Conservation (phyloP, 176 grass and related monocot species). For the Typha latifolia region DNA sequence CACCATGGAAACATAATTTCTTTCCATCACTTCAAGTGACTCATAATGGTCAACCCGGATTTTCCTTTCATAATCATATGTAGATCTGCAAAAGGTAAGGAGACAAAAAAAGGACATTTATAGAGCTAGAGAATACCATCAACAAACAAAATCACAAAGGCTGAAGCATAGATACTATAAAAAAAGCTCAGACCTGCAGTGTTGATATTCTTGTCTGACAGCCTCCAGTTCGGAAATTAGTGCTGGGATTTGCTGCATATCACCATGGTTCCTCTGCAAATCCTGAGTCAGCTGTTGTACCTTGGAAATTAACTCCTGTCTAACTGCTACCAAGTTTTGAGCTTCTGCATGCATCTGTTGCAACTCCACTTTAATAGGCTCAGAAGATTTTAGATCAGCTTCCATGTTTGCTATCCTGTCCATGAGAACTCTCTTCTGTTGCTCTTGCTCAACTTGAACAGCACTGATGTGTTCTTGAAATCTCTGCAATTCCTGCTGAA, state of each 20-base stretch:
- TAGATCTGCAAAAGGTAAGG: conserved; percentile 32
- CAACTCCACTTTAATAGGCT: conserved; percentile 53
- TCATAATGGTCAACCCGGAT: conserved; percentile 66
- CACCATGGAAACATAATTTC: conserved; percentile 81
- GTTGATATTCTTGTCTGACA: conserved; percentile 73
- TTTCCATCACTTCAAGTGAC: conserved; percentile 74
- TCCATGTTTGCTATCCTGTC: conserved; percentile 84
- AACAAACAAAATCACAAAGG: conserved; percentile 3
- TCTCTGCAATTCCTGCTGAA: conserved; percentile 73
- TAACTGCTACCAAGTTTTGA: conserved; percentile 37
- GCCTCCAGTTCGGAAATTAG: conserved; percentile 49
- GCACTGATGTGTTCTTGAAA: conserved; percentile 50
- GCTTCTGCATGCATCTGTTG: conserved; percentile 68
- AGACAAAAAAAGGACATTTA: conserved; percentile 5
- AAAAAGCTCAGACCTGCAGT: conserved; percentile 41
- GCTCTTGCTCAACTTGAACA: conserved; percentile 41
- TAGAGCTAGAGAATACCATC: not conserved
- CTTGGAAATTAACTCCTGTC: conserved; percentile 45
- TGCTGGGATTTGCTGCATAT: conserved; percentile 59
- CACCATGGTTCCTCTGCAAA: conserved; percentile 65
- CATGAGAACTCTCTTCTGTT: conserved; percentile 52
- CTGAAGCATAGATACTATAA: not conserved
- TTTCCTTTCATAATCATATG: conserved; percentile 89
- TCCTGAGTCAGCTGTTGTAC: conserved; percentile 76
- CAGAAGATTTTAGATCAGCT: conserved; percentile 48